phyloP scores from a whole-genome alignment of 2,329 filamentous ascomycete species.

The Xylariomycetidae sp. region DNA sequence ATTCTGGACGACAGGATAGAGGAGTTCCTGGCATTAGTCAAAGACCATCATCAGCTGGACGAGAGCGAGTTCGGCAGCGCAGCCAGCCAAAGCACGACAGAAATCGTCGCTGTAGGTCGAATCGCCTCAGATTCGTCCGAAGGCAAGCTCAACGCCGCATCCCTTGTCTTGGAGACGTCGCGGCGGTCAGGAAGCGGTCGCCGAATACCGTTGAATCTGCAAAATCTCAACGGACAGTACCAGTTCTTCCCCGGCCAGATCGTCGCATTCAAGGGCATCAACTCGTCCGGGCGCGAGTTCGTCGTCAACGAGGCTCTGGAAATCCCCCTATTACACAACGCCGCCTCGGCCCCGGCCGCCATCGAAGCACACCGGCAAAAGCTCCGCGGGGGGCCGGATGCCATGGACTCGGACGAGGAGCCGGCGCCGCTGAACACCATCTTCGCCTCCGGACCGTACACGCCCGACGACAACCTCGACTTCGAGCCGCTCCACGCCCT shows the following conservation, averaged over 20 bases:
- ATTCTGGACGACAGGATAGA: constrained; percentile 94
- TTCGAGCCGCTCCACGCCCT: constrained; percentile 82
- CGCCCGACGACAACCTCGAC: constrained; percentile 83
- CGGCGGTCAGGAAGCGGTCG: constrained; percentile 75
- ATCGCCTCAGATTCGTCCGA: constrained; percentile 86
- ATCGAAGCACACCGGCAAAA: constrained; percentile 65
- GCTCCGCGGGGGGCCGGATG: constrained; percentile 58
- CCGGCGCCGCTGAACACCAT: constrained; percentile 69
- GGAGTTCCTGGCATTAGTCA: constrained; percentile 70
- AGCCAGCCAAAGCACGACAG: constrained; percentile 73
- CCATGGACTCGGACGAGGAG: constrained; percentile 52
- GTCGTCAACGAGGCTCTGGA: constrained; percentile 70
- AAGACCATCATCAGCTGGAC: constrained; percentile 68
- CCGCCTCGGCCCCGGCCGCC: constrained; percentile 61
- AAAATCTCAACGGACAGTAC: constrained; percentile 55
- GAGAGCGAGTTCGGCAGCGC: constrained; percentile 82
- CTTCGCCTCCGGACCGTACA: constrained; percentile 82
- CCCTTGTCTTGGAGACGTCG: constrained; percentile 82
- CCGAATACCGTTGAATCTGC: constrained; percentile 73
- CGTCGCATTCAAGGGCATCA: constrained; percentile 79
- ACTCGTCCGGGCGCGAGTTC: constrained; percentile 80
- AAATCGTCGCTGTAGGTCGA: constrained; percentile 84
- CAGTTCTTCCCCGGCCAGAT: constrained; percentile 95
- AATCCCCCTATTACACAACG: constrained; percentile 66
- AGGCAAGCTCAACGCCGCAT: constrained; percentile 79